Evolutionary conservation across 2,329 filamentous ascomycete species (phyloP), one percentile per base, ranked within the genome.

Genomic region (Hypoxylon sp.): DNA sequence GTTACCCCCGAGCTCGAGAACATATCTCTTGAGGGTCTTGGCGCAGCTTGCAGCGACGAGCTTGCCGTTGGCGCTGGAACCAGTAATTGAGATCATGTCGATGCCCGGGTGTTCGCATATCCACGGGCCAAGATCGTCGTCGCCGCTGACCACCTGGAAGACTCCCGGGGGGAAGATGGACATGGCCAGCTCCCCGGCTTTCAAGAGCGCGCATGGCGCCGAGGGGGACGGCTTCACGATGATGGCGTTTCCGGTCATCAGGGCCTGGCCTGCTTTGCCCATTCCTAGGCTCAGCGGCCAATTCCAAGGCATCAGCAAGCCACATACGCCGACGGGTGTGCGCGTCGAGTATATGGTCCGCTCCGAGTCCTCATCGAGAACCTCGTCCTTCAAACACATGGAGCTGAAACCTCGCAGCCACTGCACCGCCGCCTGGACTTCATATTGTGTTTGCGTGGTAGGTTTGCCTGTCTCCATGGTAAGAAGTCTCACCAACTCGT

Each of bases 61-160:
- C 75, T 86, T 87, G 11, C 85, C 86, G 0, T 83, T 87, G 0
- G 78, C 75, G 5, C 78, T 83, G 9, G 83, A 87, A 2, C 86
- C 85, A 0, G 86, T 88, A 73, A 89, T 89, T 63, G 78, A 79
- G 68, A 88, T 82, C 76, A 87, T 88, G 56, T 81, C 78, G 52
- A 88, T 80, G 15, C 78, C 82, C 0, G 83, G 83, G 65, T 88
- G 85, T n/a, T 70, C 71, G 0, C 83, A 86, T 48, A 88, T 70
- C 78, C 78, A 79, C 0, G 82, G 83, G 3, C 86, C 86, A 4
- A 89, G 79, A 33, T 78, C 75, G 62, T 88, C 85, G 49, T 83
- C 83, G 10, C 86, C 86, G 48, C 82, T 82, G 2, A 89, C 72
- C 0, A 77, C 82, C 66, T 88, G 85, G 1, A 88, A 68, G 13